Conservation (phyloP, 2,329 filamentous ascomycete species). For the Penicillium palitans region DNA sequence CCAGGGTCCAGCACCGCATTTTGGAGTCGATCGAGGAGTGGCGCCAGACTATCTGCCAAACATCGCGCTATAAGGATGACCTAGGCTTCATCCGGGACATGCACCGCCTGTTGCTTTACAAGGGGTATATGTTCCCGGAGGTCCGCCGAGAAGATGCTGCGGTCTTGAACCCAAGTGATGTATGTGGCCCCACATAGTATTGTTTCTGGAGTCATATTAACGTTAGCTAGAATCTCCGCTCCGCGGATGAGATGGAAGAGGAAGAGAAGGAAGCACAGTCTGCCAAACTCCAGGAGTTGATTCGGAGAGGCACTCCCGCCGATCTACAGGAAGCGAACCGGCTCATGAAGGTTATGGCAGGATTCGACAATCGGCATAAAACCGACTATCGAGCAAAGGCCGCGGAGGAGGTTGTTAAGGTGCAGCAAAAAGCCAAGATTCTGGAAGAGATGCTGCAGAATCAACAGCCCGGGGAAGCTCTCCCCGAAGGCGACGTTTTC, state of each 20-base stretch:
- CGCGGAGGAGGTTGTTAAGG: constrained; percentile 88
- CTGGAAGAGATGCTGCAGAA: constrained; percentile 89
- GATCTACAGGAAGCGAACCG: constrained; percentile 96
- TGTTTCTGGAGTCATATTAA: constrained; percentile 29
- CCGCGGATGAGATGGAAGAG: constrained; percentile 97
- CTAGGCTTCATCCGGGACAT: constrained; percentile 95
- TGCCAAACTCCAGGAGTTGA: constrained; percentile 96
- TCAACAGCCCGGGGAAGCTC: constrained; percentile 76
- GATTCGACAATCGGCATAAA: constrained; percentile 91
- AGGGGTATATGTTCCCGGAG: constrained; percentile 94
- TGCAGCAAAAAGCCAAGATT: constrained; percentile 91
- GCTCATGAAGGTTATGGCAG: constrained; percentile 99
- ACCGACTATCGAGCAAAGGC: constrained; percentile 98
- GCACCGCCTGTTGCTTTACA: constrained; percentile 93
- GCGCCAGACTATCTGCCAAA: constrained; percentile 97
- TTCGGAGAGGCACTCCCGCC: constrained; percentile 84
- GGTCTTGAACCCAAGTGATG: constrained; percentile 93
- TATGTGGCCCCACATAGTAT: constrained; percentile 53
- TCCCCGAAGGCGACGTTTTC: constrained; percentile 69
- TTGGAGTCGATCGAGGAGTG: constrained; percentile 97
- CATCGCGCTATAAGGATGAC: constrained; percentile 95
- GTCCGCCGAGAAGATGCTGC: constrained; percentile 91
- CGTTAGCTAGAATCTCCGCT: constrained; percentile 75
- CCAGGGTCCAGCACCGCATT: constrained; percentile 86
- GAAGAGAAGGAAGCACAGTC: constrained; percentile 93